Conservation (phyloP, 1,139 yeast genomes). For the Geotrichum citri-aurantii region DNA sequence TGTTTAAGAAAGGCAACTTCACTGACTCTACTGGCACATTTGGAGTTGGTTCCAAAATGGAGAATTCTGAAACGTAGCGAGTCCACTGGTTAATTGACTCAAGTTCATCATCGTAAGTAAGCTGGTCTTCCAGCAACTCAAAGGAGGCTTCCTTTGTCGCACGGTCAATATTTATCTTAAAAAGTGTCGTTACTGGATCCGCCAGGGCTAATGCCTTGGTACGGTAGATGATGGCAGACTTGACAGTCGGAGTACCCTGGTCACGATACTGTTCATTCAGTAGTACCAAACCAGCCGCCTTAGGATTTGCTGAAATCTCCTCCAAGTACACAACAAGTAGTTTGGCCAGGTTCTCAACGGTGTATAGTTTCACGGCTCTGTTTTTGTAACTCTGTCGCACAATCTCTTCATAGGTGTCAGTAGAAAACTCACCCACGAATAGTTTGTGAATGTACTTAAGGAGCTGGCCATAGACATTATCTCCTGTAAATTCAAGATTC, state of each 20-base stretch:
- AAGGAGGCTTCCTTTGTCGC: constrained; percentile 52
- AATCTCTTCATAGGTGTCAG: constrained; percentile 93
- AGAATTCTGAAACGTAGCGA: neutral
- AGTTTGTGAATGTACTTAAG: constrained; percentile 64
- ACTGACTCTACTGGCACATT: neutral
- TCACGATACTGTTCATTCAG: constrained; percentile 78
- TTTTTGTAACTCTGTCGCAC: constrained; percentile 92
- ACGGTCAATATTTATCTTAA: constrained; percentile 70
- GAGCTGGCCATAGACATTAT: constrained; percentile 71
- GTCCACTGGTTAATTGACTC: constrained; percentile 36
- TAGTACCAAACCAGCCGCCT: constrained; percentile 71
- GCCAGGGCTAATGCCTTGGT: constrained; percentile 78
- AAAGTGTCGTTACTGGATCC: constrained; percentile 84
- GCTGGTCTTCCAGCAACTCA: constrained; percentile 82
- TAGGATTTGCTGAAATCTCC: constrained; percentile 64
- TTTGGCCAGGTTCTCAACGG: constrained; percentile 88
- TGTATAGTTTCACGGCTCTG: constrained; percentile 85
- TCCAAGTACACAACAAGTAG: constrained; percentile 87
- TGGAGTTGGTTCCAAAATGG: neutral
- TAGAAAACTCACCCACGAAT: constrained; percentile 88
- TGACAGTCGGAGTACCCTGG: constrained; percentile 51
- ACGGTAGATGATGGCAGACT: constrained; percentile 84
- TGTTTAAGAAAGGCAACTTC: neutral
- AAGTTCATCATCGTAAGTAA: constrained; percentile 74
- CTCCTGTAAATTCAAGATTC: constrained; percentile 69